Conservation (phyloP, 2,329 filamentous ascomycete species). For the Didymella lethalis region DNA sequence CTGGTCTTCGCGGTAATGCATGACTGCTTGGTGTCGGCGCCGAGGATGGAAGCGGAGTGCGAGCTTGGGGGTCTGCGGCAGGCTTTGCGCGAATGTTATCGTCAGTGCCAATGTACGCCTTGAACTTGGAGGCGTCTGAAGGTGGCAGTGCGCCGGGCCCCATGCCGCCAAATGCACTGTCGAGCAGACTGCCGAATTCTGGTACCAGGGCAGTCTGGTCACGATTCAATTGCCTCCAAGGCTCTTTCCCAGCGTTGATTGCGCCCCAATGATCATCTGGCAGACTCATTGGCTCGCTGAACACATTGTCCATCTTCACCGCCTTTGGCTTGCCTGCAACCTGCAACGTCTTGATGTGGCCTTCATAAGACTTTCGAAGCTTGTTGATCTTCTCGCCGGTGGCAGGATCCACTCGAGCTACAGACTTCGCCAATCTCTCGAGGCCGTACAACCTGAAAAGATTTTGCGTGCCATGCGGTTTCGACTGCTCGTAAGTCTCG, state of each 20-base stretch:
- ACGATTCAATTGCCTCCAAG: conserved; percentile 42
- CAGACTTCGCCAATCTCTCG: conserved; percentile 63
- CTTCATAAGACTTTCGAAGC: conserved; percentile 65
- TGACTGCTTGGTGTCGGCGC: conserved; percentile 48
- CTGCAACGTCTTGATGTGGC: conserved; percentile 59
- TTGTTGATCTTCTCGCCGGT: conserved; percentile 73
- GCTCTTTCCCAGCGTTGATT: conserved; percentile 51
- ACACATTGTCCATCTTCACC: conserved; percentile 50
- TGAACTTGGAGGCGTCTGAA: conserved; percentile 53
- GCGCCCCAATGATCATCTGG: conserved; percentile 54
- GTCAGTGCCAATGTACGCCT: conserved; percentile 55
- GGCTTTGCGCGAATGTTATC: conserved; percentile 48
- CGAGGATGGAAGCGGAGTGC: conserved; percentile 29
- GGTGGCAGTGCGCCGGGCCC: conserved; percentile 53
- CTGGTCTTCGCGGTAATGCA: conserved; percentile 62
- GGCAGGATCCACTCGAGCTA: conserved; percentile 65
- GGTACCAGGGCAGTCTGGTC: conserved; percentile 39
- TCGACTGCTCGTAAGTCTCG: conserved; percentile 54
- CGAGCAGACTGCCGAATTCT: conserved; percentile 47
- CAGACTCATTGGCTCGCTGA: conserved; percentile 47
- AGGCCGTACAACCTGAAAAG: conserved; percentile 67
- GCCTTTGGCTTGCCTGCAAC: conserved; percentile 60
- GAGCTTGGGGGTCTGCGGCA: conserved; percentile 30
- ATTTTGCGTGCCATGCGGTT: conserved; percentile 66
- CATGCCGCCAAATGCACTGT: conserved; percentile 53